Base-by-base conservation (phyloP, 2,329 filamentous ascomycete species). In the Fusarium albosuccineum region DNA sequence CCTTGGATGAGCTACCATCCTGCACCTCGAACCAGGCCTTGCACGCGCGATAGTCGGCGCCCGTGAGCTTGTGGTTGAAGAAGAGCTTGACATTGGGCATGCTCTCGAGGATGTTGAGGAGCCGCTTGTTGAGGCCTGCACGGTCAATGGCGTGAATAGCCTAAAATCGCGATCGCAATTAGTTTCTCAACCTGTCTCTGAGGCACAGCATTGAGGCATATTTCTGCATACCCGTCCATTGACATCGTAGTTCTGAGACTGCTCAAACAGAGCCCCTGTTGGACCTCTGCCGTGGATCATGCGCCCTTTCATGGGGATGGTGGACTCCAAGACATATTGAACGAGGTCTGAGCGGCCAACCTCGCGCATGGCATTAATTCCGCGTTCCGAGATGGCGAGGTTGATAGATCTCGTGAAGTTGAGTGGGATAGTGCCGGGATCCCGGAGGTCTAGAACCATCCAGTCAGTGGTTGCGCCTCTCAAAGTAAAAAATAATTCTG, bases 341-440 rank as follows among this genome's bases (percentile, higher is more conserved):
- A 97, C 82, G 36, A 98, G 85, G 4, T 84, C 85, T 4, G 87
- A 81, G 33, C 89, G 86, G 27, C 88, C 87, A 2, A 92, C 88
- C 71, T 92, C 83, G 53, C 87, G 87, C 80, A 99, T 90, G 22
- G 95, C 92, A 77, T 96, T 92, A 77, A 98, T 94, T 33, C 96
- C 96, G 60, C 96, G 89, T 77, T 98, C 94, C 0, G 96, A 98
- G 1, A 99, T 84, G 22, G 96, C 95, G 57, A 99, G 82, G 76
- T 99, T 99, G 83, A 99, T 99, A n/a, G 96, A 98, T 78, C 94
- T 97, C 63, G 94, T 97, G 76, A 97, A 97, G 79, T 97, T 97
- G 64, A 98, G 85, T 4, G 95, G 94, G 30, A 90, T 89, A 1
- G 92, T 97, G 3, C 88, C 86, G 3, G 92, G 90, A 76, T 97